Percentiles rank a stretch among this genome's conserved stretches.
phyloP scores from a whole-genome alignment of 768 basidiomycete species.

The Leccinum pellstonianum region DNA sequence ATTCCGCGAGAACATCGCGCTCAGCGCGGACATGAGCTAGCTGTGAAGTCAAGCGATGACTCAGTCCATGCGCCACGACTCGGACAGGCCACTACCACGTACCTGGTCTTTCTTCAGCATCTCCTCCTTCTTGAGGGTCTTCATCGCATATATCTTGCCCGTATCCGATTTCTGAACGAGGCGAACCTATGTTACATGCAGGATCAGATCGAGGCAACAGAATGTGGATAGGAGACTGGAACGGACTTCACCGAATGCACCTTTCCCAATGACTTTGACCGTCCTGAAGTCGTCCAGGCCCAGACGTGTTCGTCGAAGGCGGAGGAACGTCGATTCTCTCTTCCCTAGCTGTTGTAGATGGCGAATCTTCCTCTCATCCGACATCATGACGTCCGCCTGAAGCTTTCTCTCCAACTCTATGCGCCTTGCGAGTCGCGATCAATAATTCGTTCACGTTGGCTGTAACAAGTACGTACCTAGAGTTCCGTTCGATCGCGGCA shows the following conservation, averaged over 20 bases:
- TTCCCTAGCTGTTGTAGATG: slow-evolving; percentile 82
- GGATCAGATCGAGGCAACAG: not conserved
- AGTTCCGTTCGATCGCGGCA: slow-evolving; percentile 90
- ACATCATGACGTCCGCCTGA: slow-evolving; percentile 61
- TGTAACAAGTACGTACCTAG: slow-evolving; percentile 54
- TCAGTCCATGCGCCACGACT: slow-evolving; percentile 8
- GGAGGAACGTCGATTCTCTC: slow-evolving; percentile 86
- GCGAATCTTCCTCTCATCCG: slow-evolving; percentile 84
- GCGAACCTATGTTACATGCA: slow-evolving; percentile 53
- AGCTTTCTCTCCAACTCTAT: slow-evolving; percentile 84
- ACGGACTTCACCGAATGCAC: slow-evolving; percentile 94
- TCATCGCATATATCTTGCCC: slow-evolving; percentile 99
- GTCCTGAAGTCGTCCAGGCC: slow-evolving; percentile 92
- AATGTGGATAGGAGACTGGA: not conserved
- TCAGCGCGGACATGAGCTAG: slow-evolving; percentile 97
- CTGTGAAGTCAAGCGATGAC: slow-evolving; percentile 38
- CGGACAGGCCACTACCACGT: slow-evolving; percentile 16
- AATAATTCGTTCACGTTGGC: not conserved
- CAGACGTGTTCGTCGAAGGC: slow-evolving; percentile 84
- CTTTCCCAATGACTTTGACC: slow-evolving; percentile 98
- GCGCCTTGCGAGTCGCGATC: slow-evolving; percentile 50
- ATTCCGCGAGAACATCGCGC: slow-evolving; percentile 94
- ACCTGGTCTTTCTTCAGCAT: slow-evolving; percentile 99
- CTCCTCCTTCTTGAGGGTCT: slow-evolving; percentile 93
- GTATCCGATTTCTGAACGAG: slow-evolving; percentile 96